Percentiles rank a stretch among this genome's conserved stretches.
Conservation (phyloP, 768 basidiomycete species). For the Pleurotus djamor region DNA sequence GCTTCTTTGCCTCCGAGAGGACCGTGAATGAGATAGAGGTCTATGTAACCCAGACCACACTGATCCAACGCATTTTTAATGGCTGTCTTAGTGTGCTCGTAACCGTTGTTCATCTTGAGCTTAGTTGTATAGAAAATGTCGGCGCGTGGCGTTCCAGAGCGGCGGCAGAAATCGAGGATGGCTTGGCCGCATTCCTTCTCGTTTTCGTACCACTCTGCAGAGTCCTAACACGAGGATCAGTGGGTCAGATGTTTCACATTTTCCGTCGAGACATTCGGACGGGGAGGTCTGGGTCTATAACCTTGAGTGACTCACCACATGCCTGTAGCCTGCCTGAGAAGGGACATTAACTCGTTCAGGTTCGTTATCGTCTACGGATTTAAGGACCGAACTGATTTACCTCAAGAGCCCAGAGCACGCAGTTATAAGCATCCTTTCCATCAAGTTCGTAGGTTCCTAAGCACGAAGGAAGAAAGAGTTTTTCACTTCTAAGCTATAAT, state of each 20-base stretch:
- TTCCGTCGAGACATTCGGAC: background rate
- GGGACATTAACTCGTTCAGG: background rate
- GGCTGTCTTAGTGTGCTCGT: slow-evolving; percentile 42
- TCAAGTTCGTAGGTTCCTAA: slow-evolving; percentile 53
- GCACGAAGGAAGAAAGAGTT: background rate
- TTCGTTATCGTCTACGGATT: slow-evolving; percentile 11
- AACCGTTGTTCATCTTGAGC: slow-evolving; percentile 55
- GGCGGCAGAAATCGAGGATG: slow-evolving; percentile 51
- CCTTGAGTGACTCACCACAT: slow-evolving; percentile 40
- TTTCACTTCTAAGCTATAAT: background rate
- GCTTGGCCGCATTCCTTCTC: slow-evolving; percentile 64
- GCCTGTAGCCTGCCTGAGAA: slow-evolving; percentile 57
- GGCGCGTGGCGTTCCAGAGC: slow-evolving; percentile 46
- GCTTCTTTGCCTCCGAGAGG: slow-evolving; percentile 59
- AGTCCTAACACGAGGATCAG: slow-evolving; percentile 31
- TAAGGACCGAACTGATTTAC: slow-evolving; percentile 24
- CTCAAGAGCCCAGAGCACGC: slow-evolving; percentile 61
- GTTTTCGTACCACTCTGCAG: slow-evolving; percentile 59
- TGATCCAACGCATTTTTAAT: slow-evolving; percentile 52
- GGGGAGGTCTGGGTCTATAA: background rate
- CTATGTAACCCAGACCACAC: slow-evolving; percentile 62
- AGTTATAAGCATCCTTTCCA: slow-evolving; percentile 31
- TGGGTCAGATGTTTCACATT: slow-evolving; percentile 9
- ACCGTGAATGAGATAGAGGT: slow-evolving; percentile 71
- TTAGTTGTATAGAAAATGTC: slow-evolving; percentile 75